Base-by-base conservation (phyloP, 805 yeast species). In the Pichia manshurica region DNA sequence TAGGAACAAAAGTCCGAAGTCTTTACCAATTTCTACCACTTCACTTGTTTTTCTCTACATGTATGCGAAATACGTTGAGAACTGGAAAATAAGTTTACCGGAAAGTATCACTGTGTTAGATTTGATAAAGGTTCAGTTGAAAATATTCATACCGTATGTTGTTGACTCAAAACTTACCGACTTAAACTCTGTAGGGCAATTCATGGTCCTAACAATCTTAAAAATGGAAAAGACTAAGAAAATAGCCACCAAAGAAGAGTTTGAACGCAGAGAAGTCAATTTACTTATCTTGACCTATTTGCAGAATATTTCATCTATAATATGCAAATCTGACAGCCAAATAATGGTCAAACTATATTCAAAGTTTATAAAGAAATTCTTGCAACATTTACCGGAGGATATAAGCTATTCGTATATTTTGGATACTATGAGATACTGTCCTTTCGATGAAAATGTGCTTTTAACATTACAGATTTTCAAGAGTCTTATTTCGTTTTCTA, bases 391-490 rank as follows among this genome's bases (percentile, higher is more conserved):
- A 29, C 77, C 81, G 0, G 87, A 85, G 50, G 68, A 69, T 1
- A 64, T 72, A 12, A 65, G 84, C 0, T 87, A 79, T 63, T 67
- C 69, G 3, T 86, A 84, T 59, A 67, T 87, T 15, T 59, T 71
- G 21, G 88, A 87, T 58, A 73, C 88, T 0, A 68, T 91, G 44
- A 67, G 70, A 25, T 70, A 75, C 44, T 84, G 91, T 58, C 57
- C 63, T 2, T 78, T 73, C 58, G 79, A 73, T 35, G 74, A 75
- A 35, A 76, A 78, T 20, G 79, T 80, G 55, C 71, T 82, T 21
- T 79, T 79, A 3, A 65, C 80, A 33, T 74, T 87, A 16, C 78
- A 82, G 4, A 79, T 87, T 21, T 72, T 88, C 58, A 87, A 84
- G 61, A 87, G 82, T 55, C 69, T 88, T 52, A 62, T 81, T 53